These are phyloP conservation scores for Thalassia testudinum DNA, from an alignment of 116 monocot species.

Conservation along the genomic window DNA sequence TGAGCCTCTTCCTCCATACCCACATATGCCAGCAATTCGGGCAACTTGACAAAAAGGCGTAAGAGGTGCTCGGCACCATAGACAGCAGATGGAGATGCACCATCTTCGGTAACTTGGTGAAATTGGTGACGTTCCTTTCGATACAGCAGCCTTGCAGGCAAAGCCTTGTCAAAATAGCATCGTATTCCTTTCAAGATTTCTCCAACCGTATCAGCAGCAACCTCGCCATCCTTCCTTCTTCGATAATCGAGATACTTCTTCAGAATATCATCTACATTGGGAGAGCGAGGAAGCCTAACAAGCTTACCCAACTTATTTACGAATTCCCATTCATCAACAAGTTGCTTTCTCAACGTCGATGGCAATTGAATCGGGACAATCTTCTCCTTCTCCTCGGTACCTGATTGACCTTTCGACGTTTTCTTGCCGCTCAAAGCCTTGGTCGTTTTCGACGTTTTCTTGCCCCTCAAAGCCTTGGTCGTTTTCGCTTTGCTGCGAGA, in stretches of 20 bases:
- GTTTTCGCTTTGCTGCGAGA: conserved; percentile 62
- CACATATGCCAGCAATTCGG: conserved; percentile 73
- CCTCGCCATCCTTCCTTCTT: conserved; percentile 86
- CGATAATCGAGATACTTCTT: conserved; percentile 86
- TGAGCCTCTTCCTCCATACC: conserved; percentile 89
- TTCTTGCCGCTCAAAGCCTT: not conserved
- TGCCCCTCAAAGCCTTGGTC: not conserved
- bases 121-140: conserved; percentile 86
- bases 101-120: conserved; percentile 41
- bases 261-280: conserved; percentile 89
- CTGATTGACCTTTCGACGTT: not conserved
- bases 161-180: conserved; percentile 95
- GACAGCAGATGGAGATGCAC: conserved; percentile 72
- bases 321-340: conserved; percentile 91
- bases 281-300: conserved; percentile 92
- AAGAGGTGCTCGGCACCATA: conserved; percentile 97
- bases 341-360: conserved; percentile 69
- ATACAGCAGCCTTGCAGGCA: conserved; percentile 70
- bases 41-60: conserved; percentile 91
- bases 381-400: conserved; percentile 38
- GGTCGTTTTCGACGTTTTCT: not conserved
- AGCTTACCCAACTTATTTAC: conserved; percentile 93
- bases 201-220: conserved; percentile 56
- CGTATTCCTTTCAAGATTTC: conserved; percentile 89
- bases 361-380: conserved; percentile 55